These are phyloP conservation scores for Somion occarium DNA, from an alignment of 1,284 basidiomycete genomes.

Conservation along the genomic window DNA sequence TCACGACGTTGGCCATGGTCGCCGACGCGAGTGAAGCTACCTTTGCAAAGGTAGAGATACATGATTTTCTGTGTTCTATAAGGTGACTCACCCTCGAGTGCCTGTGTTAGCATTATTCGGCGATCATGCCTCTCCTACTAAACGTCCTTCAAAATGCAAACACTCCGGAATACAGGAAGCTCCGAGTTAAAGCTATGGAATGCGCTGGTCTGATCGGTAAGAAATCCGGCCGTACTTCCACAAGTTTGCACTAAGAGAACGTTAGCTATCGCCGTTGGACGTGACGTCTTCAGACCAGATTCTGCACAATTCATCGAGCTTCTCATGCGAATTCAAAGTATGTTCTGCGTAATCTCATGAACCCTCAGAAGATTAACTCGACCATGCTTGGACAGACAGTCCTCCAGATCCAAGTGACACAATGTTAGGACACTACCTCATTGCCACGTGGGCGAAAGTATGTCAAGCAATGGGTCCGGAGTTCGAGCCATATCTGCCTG, in stretches of 20 bases:
- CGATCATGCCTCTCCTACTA: slow-evolving; percentile 73
- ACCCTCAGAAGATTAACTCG: no score
- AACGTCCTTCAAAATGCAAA: slow-evolving; percentile 70
- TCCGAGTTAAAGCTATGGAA: slow-evolving; percentile 81
- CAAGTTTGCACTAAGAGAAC: not conserved
- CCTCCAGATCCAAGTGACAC: slow-evolving; percentile 62
- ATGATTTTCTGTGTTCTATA: not conserved
- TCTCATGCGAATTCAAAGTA: slow-evolving; percentile 77
- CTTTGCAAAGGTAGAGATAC: slow-evolving; percentile 51
- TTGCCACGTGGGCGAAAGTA: slow-evolving; percentile 79
- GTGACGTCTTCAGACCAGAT: slow-evolving; percentile 72
- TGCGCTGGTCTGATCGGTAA: slow-evolving; percentile 77
- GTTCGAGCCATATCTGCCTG: slow-evolving; percentile 79
- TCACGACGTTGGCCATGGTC: slow-evolving; percentile 82
- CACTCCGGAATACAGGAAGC: slow-evolving; percentile 56
- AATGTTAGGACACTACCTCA: slow-evolving; percentile 64
- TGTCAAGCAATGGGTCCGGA: slow-evolving; percentile 77
- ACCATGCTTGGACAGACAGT: no score
- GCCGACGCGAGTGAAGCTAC: slow-evolving; percentile 75
- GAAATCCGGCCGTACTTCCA: slow-evolving; percentile 12
- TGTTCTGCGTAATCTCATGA: no score
- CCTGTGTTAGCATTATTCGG: slow-evolving; percentile 53
- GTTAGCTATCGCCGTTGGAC: slow-evolving; percentile 76
- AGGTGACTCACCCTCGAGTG: not conserved
- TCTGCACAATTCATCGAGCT: slow-evolving; percentile 67